A percentile compares a stretch with the other conserved stretches of the same genome.
These are phyloP conservation scores for Middelhovenomyces tepae DNA, from an alignment of 805 yeast genomes.

Conservation along the genomic window DNA sequence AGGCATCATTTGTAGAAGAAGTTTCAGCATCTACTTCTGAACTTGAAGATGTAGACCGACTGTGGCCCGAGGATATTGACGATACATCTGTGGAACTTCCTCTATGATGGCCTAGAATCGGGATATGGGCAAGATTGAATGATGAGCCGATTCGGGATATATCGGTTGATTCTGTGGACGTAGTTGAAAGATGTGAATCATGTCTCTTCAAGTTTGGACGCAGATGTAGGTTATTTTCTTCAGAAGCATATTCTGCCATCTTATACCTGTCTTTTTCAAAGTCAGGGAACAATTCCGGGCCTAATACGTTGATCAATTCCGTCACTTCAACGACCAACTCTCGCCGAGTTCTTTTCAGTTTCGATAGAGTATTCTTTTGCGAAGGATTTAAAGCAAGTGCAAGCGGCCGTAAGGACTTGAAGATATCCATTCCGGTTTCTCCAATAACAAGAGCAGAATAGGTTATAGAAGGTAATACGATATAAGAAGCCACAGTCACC, in stretches of 20 bases:
- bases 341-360: slow-evolving; percentile 53
- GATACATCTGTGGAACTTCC: slow-evolving; percentile 5
- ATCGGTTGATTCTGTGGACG: slow-evolving; percentile 44
- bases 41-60: slow-evolving; percentile 4
- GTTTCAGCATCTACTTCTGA: slow-evolving; percentile 3
- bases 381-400: slow-evolving; percentile 38
- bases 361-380: slow-evolving; percentile 32
- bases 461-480: slow-evolving; percentile 46
- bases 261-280: slow-evolving; percentile 36
- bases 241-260: slow-evolving; percentile 13
- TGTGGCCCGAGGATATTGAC: slow-evolving; percentile 1
- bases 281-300: slow-evolving; percentile 82
- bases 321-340: slow-evolving; percentile 67
- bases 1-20: slow-evolving; percentile 11
- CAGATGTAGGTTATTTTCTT: slow-evolving; percentile 13
- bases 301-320: slow-evolving; percentile 66
- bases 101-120: slow-evolving; percentile 29
- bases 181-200: slow-evolving; percentile 16
- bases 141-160: slow-evolving; percentile 54
- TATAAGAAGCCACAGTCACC: slow-evolving; percentile 44
- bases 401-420: slow-evolving; percentile 75
- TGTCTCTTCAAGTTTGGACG: slow-evolving; percentile 6
- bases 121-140: slow-evolving; percentile 54
- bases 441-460: slow-evolving; percentile 89
- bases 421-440: slow-evolving; percentile 84